Evolutionary conservation across 345 rosid species (phyloP).

Genomic region (Ceriops zippeliana): DNA sequence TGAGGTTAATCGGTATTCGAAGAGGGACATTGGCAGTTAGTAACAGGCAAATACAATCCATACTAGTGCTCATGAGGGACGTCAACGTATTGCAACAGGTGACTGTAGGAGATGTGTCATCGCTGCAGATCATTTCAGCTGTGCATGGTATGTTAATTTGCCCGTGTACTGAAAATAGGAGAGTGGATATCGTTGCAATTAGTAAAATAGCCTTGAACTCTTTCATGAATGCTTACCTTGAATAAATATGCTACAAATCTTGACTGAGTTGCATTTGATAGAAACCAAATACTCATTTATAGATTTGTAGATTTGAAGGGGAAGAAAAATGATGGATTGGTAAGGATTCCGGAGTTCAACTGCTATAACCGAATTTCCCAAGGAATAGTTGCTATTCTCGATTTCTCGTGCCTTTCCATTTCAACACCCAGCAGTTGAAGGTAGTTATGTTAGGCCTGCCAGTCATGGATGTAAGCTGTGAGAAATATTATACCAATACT

Average conservation of each 20-base stretch:
- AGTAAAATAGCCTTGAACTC: conserved; percentile 22
- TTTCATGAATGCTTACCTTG: conserved; percentile 15
- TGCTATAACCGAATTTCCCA: conserved; percentile 27
- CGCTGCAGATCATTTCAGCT: conserved; percentile 55
- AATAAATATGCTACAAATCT: conserved; percentile 1
- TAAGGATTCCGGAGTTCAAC: conserved; percentile 46
- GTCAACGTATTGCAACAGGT: conserved; percentile 61
- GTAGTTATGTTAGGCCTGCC: conserved; percentile 30
- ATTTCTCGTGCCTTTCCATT: not conserved
- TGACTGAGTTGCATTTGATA: not conserved
- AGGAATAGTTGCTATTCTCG: conserved; percentile 8
- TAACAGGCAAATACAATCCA: conserved; percentile 69
- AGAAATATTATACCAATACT: not conserved
- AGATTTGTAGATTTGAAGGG: conserved; percentile 22
- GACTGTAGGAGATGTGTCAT: conserved; percentile 54
- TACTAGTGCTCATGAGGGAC: conserved; percentile 42
- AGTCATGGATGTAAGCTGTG: not conserved
- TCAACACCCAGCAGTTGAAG: not conserved
- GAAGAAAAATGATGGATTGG: conserved; percentile 22
- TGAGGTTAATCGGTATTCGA: conserved; percentile 58
- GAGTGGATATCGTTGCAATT: conserved; percentile 14
- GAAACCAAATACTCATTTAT: conserved; percentile 4
- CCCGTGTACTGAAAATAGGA: conserved; percentile 38
- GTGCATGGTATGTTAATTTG: conserved; percentile 85
- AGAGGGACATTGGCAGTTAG: conserved; percentile 71